phyloP scores from a whole-genome alignment of 495 filamentous ascomycete genomes.

The Beverwykella pulmonaria region DNA sequence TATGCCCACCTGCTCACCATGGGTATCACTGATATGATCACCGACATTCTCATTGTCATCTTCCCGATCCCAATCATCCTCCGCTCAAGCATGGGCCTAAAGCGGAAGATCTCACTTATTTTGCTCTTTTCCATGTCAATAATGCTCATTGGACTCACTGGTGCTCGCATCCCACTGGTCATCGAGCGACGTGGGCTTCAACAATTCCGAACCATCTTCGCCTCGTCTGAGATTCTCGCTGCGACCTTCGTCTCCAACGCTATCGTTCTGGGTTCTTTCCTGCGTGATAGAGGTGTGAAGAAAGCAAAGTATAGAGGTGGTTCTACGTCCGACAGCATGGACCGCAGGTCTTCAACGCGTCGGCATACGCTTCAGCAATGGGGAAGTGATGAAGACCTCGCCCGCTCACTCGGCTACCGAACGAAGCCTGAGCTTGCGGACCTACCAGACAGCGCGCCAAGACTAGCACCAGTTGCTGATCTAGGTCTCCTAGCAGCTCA shows the following conservation, averaged over 20 bases:
- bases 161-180: slow-evolving; percentile 44
- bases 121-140: slow-evolving; percentile 81
- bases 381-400: slow-evolving; percentile 49
- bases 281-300: slow-evolving; percentile 49
- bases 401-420: slow-evolving; percentile 43
- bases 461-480: slow-evolving; percentile 41
- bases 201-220: slow-evolving; percentile 49
- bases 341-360: slow-evolving; percentile 38
- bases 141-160: slow-evolving; percentile 63
- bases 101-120: slow-evolving; percentile 59
- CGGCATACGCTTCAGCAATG: slow-evolving; percentile 42
- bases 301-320: slow-evolving; percentile 45
- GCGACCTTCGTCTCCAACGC: slow-evolving; percentile 48
- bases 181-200: slow-evolving; percentile 43
- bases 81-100: slow-evolving; percentile 67
- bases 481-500: slow-evolving; percentile 15
- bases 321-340: slow-evolving; percentile 44
- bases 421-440: slow-evolving; percentile 41
- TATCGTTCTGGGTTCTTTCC: slow-evolving; percentile 48
- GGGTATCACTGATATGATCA: slow-evolving; percentile 82
- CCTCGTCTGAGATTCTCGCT: slow-evolving; percentile 48
- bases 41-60: slow-evolving; percentile 80
- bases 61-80: slow-evolving; percentile 89
- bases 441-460: slow-evolving; percentile 20
- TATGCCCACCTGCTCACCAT: slow-evolving; percentile 85